Conservation (phyloP, 495 filamentous ascomycete species). For the Daldinia decipiens region DNA sequence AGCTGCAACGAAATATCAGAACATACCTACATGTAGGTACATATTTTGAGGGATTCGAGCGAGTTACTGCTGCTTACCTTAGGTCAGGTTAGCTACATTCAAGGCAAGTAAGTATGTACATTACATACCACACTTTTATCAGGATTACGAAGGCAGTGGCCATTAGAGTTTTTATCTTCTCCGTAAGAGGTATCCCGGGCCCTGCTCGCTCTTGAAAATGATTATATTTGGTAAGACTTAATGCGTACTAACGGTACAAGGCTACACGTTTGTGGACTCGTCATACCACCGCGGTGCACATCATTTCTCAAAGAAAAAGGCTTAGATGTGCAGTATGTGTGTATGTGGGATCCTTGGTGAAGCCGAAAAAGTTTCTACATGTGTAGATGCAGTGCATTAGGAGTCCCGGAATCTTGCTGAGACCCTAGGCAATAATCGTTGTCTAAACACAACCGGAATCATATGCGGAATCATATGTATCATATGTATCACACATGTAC, state of each 20-base stretch:
- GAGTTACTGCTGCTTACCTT: background rate
- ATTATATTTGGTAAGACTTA: constrained; percentile 32
- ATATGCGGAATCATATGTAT: constrained; percentile 17
- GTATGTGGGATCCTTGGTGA: constrained; percentile 28
- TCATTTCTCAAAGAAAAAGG: constrained; percentile 37
- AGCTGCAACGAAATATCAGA: background rate
- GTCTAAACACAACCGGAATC: constrained; percentile 29
- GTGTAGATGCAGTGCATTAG: constrained; percentile 35
- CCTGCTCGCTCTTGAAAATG: constrained; percentile 21
- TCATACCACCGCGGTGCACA: constrained; percentile 43
- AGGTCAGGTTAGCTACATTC: too few species aligned
- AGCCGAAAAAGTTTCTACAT: constrained; percentile 39
- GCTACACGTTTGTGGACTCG: constrained; percentile 42
- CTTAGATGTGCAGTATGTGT: constrained; percentile 30
- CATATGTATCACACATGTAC: constrained; percentile 22
- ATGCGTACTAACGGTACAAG: constrained; percentile 31
- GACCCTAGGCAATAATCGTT: constrained; percentile 6
- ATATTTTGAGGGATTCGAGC: too few species aligned
- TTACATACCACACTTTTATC: constrained; percentile 19
- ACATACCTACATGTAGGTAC: too few species aligned
- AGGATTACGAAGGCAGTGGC: constrained; percentile 22
- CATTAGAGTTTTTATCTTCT: constrained; percentile 34
- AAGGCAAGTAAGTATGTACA: background rate
- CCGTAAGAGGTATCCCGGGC: constrained; percentile 25
- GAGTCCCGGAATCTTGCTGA: constrained; percentile 30